A percentile compares a stretch with the other conserved stretches of the same genome.
Evolutionary conservation across 805 yeast species (phyloP).

Genomic region (Wickerhamomyces hampshirensis): DNA sequence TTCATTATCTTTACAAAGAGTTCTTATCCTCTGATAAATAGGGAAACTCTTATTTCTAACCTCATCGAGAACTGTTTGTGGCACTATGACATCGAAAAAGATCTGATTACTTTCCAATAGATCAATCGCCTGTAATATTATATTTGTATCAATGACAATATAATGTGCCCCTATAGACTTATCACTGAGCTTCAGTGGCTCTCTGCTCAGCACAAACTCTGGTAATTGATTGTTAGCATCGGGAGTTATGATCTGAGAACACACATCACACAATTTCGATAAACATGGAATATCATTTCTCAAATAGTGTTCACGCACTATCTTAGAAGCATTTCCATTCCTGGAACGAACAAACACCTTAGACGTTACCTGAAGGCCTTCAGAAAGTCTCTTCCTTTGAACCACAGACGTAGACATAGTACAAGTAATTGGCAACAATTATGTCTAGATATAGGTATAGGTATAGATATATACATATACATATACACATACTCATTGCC

Average conservation of each 20-base stretch:
- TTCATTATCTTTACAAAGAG: slow-evolving; percentile 64
- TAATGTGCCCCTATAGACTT: slow-evolving; percentile 65
- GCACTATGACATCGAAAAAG: slow-evolving; percentile 87
- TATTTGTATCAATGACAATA: slow-evolving; percentile 80
- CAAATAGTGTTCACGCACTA: slow-evolving; percentile 91
- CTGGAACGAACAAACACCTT: slow-evolving; percentile 91
- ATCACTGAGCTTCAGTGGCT: slow-evolving; percentile 43
- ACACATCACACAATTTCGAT: slow-evolving; percentile 61
- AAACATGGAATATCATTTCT: slow-evolving; percentile 92
- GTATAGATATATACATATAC: too few species aligned
- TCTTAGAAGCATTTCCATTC: slow-evolving; percentile 84
- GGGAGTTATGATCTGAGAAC: slow-evolving; percentile 50
- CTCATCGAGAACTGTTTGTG: slow-evolving; percentile 93
- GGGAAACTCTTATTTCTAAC: slow-evolving; percentile 86
- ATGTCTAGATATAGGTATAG: too few species aligned
- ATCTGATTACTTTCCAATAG: slow-evolving; percentile 71
- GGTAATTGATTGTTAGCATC: slow-evolving; percentile 68
- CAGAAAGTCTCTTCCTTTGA: slow-evolving; percentile 35
- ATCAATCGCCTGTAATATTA: slow-evolving; percentile 85
- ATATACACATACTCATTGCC: too few species aligned
- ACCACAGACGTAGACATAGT: slow-evolving; percentile 11
- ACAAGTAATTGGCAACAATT: too few species aligned
- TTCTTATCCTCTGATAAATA: slow-evolving; percentile 77
- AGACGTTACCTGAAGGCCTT: slow-evolving; percentile 64
- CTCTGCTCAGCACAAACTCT: slow-evolving; percentile 56